A percentile compares a stretch with the other conserved stretches of the same genome.
Conservation (phyloP, 1,284 basidiomycete species). For the Apiotrichum akiyoshidainum region DNA sequence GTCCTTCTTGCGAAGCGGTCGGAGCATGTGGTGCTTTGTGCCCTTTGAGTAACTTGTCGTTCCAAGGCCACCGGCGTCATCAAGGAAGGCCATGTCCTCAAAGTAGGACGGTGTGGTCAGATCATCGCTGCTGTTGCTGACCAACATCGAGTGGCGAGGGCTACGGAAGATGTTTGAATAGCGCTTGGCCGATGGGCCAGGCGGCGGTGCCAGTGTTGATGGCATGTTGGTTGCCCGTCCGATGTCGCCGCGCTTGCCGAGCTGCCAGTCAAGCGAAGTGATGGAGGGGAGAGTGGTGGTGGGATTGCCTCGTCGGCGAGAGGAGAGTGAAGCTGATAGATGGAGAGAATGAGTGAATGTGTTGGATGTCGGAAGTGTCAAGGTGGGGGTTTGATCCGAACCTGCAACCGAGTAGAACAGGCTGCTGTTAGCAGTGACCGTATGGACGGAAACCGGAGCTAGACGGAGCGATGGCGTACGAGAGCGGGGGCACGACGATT, state of each 20-base stretch:
- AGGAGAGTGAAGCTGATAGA: too few species aligned
- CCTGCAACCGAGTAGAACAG: too few species aligned
- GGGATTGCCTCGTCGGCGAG: too few species aligned
- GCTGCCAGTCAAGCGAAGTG: neutral
- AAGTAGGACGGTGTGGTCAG: neutral
- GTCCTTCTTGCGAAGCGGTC: slow-evolving; percentile 1
- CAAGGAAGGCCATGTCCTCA: slow-evolving; percentile 3
- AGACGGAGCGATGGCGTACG: too few species aligned
- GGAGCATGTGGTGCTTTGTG: neutral
- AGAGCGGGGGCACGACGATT: too few species aligned
- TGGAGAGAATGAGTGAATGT: too few species aligned
- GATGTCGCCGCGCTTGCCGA: neutral
- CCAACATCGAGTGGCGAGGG: neutral
- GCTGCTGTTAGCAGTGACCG: too few species aligned
- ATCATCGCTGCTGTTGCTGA: neutral
- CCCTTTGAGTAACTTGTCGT: neutral
- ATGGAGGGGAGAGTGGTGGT: too few species aligned
- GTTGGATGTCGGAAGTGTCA: neutral
- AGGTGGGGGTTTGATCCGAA: neutral
- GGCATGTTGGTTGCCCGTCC: neutral
- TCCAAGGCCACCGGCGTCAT: neutral
- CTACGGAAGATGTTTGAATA: slow-evolving; percentile 1
- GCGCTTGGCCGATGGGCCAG: neutral
- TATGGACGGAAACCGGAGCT: too few species aligned
- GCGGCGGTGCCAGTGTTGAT: neutral